These are phyloP conservation scores for Xerophyta viscosa DNA, from an alignment of 106 monocot species.

Conservation along the genomic window DNA sequence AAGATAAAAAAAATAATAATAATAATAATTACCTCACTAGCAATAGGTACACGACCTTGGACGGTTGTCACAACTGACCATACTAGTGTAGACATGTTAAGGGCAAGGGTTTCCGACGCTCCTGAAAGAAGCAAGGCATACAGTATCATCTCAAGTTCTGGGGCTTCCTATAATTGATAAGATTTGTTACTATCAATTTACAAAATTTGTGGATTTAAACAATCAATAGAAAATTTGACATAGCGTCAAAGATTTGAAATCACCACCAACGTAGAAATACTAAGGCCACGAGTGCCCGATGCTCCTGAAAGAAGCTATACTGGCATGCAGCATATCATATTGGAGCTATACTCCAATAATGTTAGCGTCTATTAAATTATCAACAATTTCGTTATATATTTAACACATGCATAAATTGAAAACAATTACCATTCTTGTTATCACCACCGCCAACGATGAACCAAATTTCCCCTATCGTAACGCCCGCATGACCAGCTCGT, in stretches of 20 bases:
- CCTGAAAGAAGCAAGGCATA: conserved; percentile 36
- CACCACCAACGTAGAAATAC: too few relatives aligned
- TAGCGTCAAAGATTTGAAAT: too few relatives aligned
- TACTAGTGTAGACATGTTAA: conserved; percentile 85
- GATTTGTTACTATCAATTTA: too few relatives aligned
- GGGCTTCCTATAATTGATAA: too few relatives aligned
- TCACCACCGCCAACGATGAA: conserved; percentile 96
- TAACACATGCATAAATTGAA: neutral
- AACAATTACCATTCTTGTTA: conserved; percentile 68
- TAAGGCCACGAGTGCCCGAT: too few relatives aligned
- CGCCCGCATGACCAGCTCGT: conserved; percentile 94
- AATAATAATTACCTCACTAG: conserved; percentile 69
- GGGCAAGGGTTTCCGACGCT: conserved; percentile 82
- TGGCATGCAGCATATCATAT: too few relatives aligned
- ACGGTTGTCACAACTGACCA: conserved; percentile 90
- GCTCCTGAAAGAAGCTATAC: too few relatives aligned
- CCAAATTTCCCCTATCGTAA: conserved; percentile 94
- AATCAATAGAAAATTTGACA: too few relatives aligned
- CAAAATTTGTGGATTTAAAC: too few relatives aligned
- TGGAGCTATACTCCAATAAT: neutral
- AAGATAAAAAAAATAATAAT: neutral
- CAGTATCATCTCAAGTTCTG: neutral
- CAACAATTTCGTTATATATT: neutral
- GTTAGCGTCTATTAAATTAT: neutral
- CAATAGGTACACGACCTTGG: conserved; percentile 79